These are phyloP conservation scores for Pleurotus salmoneostramineus DNA, from an alignment of 768 basidiomycete species.

Conservation along the genomic window DNA sequence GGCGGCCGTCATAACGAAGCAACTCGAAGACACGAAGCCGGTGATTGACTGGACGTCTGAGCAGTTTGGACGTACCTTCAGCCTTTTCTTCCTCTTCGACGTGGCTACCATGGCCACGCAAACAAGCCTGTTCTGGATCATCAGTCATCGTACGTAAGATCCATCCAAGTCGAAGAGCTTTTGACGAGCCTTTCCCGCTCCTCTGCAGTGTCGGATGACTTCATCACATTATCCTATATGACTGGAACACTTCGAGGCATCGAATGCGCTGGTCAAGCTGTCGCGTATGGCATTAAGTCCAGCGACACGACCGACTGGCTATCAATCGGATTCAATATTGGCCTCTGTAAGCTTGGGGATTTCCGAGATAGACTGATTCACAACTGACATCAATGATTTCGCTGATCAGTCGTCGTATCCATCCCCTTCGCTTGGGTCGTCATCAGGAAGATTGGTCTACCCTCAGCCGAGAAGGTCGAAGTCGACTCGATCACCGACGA, in stretches of 20 bases:
- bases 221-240: conserved; percentile 28
- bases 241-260: conserved; percentile 28
- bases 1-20: conserved; percentile 27
- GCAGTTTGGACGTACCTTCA: conserved; percentile 24
- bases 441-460: conserved; percentile 26
- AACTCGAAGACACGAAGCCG: conserved; percentile 22
- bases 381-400: not conserved
- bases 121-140: conserved; percentile 27
- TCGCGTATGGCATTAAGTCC: conserved; percentile 29
- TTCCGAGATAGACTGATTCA: not conserved
- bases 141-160: conserved; percentile 21
- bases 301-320: conserved; percentile 27
- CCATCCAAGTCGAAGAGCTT: not conserved
- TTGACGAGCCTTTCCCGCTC: not conserved
- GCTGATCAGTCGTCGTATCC: conserved; percentile 20
- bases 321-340: conserved; percentile 27
- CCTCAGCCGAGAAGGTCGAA: conserved; percentile 20
- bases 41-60: conserved; percentile 29
- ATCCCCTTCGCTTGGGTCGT: conserved; percentile 26
- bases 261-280: conserved; percentile 28
- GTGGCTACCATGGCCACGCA: conserved; percentile 29
- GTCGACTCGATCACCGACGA: conserved; percentile 12
- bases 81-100: conserved; percentile 26
- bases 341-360: conserved; percentile 20
- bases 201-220: conserved; percentile 27